These are phyloP conservation scores for Tolypocladium amazonense DNA, from an alignment of 2,329 filamentous ascomycete genomes.

Conservation along the genomic window DNA sequence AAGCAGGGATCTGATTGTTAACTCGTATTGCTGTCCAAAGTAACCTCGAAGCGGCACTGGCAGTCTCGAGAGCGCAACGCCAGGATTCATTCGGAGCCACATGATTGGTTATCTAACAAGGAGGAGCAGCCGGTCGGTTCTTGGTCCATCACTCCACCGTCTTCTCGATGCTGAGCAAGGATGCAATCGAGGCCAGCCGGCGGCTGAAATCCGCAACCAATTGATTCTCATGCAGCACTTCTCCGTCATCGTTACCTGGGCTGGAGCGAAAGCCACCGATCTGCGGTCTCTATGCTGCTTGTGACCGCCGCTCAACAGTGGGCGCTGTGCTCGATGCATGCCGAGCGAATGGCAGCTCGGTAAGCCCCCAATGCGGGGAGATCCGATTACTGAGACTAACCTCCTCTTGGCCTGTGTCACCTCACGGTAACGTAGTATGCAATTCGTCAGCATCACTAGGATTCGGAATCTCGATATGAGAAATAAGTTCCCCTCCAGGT, in stretches of 20 bases:
- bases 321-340: neutral
- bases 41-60: neutral
- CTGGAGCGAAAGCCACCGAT: neutral
- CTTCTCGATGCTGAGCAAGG: neutral
- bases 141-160: neutral
- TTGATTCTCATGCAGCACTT: neutral
- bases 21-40: neutral
- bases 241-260: neutral
- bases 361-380: neutral
- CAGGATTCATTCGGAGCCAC: neutral
- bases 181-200: neutral
- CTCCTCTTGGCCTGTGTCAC: neutral
- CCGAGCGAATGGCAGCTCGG: neutral
- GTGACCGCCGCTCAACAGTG: neutral
- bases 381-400: neutral
- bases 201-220: neutral
- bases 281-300: neutral
- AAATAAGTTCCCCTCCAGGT: neutral
- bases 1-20: neutral
- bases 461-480: neutral
- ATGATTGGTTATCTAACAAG: neutral
- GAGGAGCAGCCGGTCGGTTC: neutral
- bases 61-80: neutral
- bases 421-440: neutral
- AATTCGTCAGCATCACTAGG: neutral